A percentile compares a stretch with the other conserved stretches of the same genome.
These are phyloP conservation scores for Coemansia sp. DNA, from an alignment of 192 early-diverging fungal species.

Conservation along the genomic window DNA sequence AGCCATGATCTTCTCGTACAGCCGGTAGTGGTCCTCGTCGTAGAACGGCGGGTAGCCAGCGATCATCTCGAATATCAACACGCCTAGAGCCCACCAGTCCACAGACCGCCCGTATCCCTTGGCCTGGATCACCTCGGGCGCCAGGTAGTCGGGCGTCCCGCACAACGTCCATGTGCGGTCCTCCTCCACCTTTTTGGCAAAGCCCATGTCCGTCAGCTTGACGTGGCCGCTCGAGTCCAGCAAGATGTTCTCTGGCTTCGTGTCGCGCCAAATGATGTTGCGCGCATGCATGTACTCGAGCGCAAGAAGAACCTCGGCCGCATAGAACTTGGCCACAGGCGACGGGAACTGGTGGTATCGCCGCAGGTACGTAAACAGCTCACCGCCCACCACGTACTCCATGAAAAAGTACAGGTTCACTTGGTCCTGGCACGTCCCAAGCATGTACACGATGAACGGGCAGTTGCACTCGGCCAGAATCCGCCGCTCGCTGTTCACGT, in stretches of 20 bases:
- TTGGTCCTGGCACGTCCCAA: slow-evolving; percentile 93
- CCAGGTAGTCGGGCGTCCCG: slow-evolving; percentile 83
- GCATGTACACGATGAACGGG: slow-evolving; percentile 90
- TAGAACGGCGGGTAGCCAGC: slow-evolving; percentile 95
- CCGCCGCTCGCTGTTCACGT: slow-evolving; percentile 94
- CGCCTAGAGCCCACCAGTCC: slow-evolving; percentile 94
- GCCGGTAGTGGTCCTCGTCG: slow-evolving; percentile 88
- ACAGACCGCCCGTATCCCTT: slow-evolving; percentile 91
- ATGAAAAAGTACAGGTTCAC: slow-evolving; percentile 91
- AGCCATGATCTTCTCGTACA: slow-evolving; percentile 91
- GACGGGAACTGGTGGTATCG: slow-evolving; percentile 83
- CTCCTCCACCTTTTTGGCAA: slow-evolving; percentile 79
- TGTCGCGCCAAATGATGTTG: slow-evolving; percentile 88
- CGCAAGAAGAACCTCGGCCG: slow-evolving; percentile 82
- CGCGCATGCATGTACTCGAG: slow-evolving; percentile 86
- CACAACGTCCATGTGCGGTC: slow-evolving; percentile 85
- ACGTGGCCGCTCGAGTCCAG: slow-evolving; percentile 74
- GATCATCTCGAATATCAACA: slow-evolving; percentile 93
- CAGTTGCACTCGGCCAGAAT: slow-evolving; percentile 85
- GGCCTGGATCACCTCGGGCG: slow-evolving; percentile 88
- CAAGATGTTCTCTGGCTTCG: slow-evolving; percentile 87
- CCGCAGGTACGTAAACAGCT: slow-evolving; percentile 77
- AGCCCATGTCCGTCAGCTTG: slow-evolving; percentile 87
- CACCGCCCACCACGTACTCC: slow-evolving; percentile 95
- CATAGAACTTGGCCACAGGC: slow-evolving; percentile 86